Evolutionary conservation across 139 green algal species (phyloP), one percentile per base, ranked within the genome.

Genomic region (Micractinium conductrix): DNA sequence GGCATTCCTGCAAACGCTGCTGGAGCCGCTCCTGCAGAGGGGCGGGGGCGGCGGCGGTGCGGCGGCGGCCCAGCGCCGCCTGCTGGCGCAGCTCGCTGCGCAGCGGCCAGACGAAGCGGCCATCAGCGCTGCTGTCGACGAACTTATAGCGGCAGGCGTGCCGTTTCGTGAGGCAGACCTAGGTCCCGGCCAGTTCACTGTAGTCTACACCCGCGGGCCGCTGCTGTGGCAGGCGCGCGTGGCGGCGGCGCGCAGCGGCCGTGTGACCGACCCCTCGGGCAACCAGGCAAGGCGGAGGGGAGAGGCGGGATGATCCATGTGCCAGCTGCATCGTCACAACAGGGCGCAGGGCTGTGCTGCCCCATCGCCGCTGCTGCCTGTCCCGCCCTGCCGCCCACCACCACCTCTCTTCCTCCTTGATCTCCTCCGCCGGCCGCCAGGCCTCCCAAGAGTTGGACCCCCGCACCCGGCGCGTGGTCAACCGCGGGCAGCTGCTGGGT

Each of bases 391-490:
- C n/a, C n/a, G n/a, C n/a, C n/a, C n/a, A n/a, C n/a, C n/a, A n/a
- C n/a, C n/a, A n/a, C n/a, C n/a, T 22, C 53, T 62, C 53, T 62
- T 22, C 7, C 5, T 16, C 8, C 53, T 22, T 19, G 19, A 19
- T 58, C 53, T 5, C 53, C 2, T 24, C 53, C 53, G 24, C 19
- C 19, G 53, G 10, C 55, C 26, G 1, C 37, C 75, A 81, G 75
- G 76, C 76, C 22, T 82, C 50, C 33, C 76, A 82, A 5, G 58
- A 72, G 2, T 82, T 82, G 38, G 58, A 82, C 38, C 76, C 76
- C 58, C n/a, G 26, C 58, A 72, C 10, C 38, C 63, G 63, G 8
- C 2, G 3, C 0, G 38, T 82, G 28, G 28, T 72, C 21, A 82
- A 82, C 55, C 43, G 28, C 28, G 76, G 76, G 0, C 58, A 82